Conservation (phyloP, 306 rosid genomes). For the Prunus campanulata region DNA sequence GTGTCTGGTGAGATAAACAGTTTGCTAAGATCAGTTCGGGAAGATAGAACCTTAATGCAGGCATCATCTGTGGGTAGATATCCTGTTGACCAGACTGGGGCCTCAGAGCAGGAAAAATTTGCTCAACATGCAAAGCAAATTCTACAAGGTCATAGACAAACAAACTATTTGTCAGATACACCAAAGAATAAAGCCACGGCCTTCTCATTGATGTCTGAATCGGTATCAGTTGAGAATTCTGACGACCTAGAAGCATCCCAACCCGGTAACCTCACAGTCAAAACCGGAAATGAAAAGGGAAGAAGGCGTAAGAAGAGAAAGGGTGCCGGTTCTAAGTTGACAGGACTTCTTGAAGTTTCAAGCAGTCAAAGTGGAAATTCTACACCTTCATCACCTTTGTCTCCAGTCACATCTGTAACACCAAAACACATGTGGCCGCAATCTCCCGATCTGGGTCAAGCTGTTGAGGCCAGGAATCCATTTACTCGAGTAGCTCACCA, state of each 20-base stretch:
- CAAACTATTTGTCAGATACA: constrained; percentile 29
- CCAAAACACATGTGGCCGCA: constrained; percentile 45
- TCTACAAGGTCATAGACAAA: constrained; percentile 26
- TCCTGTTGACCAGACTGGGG: constrained; percentile 31
- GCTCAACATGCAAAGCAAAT: constrained; percentile 27
- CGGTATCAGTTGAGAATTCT: constrained; percentile 31
- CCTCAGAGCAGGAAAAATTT: constrained; percentile 27
- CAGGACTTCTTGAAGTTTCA: constrained; percentile 70
- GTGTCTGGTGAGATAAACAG: constrained; percentile 38
- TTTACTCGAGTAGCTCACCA: constrained; percentile 28
- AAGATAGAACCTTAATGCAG: constrained; percentile 31
- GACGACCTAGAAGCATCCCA: constrained; percentile 44
- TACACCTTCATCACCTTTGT: constrained; percentile 89
- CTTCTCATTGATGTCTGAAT: constrained; percentile 31
- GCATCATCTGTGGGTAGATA: constrained; percentile 27
- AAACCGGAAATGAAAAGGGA: constrained; percentile 71
- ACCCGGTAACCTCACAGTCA: constrained; percentile 47
- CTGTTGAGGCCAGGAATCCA: constrained; percentile 37
- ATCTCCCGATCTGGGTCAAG: constrained; percentile 53
- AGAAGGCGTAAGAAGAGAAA: constrained; percentile 72
- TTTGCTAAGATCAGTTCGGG: constrained; percentile 28
- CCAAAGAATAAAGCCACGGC: constrained; percentile 35
- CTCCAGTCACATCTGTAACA: constrained; percentile 50
- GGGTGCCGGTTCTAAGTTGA: constrained; percentile 47
- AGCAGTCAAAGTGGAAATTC: constrained; percentile 98